These are phyloP conservation scores for Aspergillus thermomutatus DNA, from an alignment of 2,329 filamentous ascomycete genomes.

Conservation along the genomic window DNA sequence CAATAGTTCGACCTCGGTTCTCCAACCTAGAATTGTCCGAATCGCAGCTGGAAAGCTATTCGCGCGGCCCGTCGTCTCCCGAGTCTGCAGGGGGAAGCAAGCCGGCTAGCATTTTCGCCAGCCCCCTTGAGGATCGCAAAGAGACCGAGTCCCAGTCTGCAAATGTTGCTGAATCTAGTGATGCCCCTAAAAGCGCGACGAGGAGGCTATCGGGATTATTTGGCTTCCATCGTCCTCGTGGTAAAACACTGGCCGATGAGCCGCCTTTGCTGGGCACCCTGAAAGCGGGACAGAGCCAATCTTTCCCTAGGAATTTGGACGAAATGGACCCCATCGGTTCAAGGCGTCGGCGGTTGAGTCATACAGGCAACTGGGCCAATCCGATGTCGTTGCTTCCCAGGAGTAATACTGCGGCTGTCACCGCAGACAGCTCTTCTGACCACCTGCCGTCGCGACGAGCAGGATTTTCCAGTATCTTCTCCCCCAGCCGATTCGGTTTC, in stretches of 20 bases:
- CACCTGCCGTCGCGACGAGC: constrained; percentile 37
- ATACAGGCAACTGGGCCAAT: constrained; percentile 55
- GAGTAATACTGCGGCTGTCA: constrained; percentile 42
- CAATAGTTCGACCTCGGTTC: constrained; percentile 27
- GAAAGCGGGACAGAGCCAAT: constrained; percentile 60
- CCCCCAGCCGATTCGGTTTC: constrained; percentile 37
- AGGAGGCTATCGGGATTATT: constrained; percentile 58
- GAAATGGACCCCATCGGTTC: constrained; percentile 51
- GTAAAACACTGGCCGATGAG: constrained; percentile 59
- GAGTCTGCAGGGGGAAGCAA: constrained; percentile 41
- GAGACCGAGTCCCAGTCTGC: constrained; percentile 35
- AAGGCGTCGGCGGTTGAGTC: constrained; percentile 53
- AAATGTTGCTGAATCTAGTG: constrained; percentile 28
- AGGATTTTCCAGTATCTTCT: constrained; percentile 44
- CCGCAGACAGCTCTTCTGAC: constrained; percentile 41
- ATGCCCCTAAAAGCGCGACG: constrained; percentile 43
- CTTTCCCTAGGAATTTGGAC: constrained; percentile 55
- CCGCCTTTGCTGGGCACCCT: constrained; percentile 57
- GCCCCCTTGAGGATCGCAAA: constrained; percentile 42
- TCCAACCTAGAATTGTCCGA: constrained; percentile 27
- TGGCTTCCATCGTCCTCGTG: constrained; percentile 56
- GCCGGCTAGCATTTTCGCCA: constrained; percentile 45
- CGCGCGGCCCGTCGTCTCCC: constrained; percentile 42
- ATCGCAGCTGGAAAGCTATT: constrained; percentile 30
- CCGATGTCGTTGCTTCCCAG: constrained; percentile 47